phyloP scores from a whole-genome alignment of 805 yeast species.

The Yarrowia osloensis region DNA sequence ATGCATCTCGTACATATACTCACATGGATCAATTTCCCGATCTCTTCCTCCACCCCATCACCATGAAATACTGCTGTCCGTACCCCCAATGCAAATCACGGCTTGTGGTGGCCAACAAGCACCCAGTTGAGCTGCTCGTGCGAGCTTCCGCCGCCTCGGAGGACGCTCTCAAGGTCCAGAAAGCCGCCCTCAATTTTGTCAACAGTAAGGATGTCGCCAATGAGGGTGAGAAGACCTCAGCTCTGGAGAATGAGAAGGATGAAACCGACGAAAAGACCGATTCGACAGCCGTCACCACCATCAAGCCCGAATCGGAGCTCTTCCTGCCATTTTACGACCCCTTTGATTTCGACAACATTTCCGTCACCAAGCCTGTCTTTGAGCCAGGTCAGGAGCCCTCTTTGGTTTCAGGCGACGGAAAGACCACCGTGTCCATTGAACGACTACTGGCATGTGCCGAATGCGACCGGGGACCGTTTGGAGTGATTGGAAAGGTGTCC shows the following conservation, averaged over 20 bases:
- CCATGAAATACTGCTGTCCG: slow-evolving; percentile 28
- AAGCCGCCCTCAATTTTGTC: slow-evolving; percentile 24
- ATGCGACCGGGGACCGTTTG: slow-evolving; percentile 26
- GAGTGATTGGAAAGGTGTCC: slow-evolving; percentile 23
- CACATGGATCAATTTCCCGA: background rate
- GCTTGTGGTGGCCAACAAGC: slow-evolving; percentile 15
- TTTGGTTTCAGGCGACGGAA: background rate
- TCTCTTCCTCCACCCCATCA: slow-evolving; percentile 2
- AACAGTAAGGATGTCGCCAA: background rate
- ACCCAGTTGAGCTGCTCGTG: slow-evolving; percentile 10
- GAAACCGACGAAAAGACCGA: background rate
- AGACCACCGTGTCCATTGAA: slow-evolving; percentile 21
- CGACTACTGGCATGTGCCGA: slow-evolving; percentile 28
- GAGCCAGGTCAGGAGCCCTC: background rate
- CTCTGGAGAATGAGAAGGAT: background rate
- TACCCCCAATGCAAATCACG: slow-evolving; percentile 21
- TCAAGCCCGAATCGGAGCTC: background rate
- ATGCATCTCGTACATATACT: background rate
- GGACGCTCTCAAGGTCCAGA: slow-evolving; percentile 16
- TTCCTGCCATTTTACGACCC: slow-evolving; percentile 27
- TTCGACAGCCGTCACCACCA: background rate
- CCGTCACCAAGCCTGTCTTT: slow-evolving; percentile 26
- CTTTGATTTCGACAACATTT: slow-evolving; percentile 27
- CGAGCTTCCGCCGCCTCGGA: slow-evolving; percentile 15
- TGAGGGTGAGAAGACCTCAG: background rate